These are phyloP conservation scores for Peniophora sp. DNA, from an alignment of 1,284 basidiomycete genomes.

Conservation along the genomic window DNA sequence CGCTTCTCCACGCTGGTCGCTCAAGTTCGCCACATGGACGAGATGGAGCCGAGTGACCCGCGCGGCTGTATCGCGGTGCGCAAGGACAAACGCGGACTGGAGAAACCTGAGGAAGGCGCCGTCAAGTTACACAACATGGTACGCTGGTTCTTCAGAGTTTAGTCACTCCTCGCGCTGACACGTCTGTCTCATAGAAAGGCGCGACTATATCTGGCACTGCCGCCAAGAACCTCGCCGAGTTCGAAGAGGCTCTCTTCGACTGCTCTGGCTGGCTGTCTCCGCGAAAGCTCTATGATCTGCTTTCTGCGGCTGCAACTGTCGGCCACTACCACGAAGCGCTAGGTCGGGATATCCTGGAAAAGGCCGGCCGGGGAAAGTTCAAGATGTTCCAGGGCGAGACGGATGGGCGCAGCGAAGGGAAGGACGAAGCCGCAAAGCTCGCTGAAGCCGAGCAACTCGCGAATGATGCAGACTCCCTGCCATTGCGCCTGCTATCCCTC, in stretches of 20 bases:
- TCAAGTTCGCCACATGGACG: background rate
- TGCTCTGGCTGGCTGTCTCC: background rate
- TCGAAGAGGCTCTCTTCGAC: background rate
- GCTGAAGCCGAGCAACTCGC: background rate
- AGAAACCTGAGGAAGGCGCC: background rate
- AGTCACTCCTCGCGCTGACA: background rate
- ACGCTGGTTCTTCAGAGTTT: background rate
- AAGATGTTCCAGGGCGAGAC: background rate
- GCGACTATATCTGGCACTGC: background rate
- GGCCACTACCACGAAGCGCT: background rate
- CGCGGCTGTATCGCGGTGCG: background rate
- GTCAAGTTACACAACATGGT: background rate
- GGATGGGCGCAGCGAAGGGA: background rate
- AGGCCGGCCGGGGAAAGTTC: background rate
- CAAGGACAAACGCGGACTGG: background rate
- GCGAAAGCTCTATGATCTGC: background rate
- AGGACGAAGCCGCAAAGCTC: background rate
- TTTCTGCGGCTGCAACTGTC: background rate
- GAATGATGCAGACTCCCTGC: background rate
- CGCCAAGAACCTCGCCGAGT: background rate
- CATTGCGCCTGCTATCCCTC: background rate
- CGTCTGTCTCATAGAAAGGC: background rate
- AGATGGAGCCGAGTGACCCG: background rate
- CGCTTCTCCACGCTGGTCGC: background rate
- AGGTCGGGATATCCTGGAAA: background rate